These are phyloP conservation scores for Drechslerella dactyloides DNA, from an alignment of 2,329 filamentous ascomycete species.

Conservation along the genomic window DNA sequence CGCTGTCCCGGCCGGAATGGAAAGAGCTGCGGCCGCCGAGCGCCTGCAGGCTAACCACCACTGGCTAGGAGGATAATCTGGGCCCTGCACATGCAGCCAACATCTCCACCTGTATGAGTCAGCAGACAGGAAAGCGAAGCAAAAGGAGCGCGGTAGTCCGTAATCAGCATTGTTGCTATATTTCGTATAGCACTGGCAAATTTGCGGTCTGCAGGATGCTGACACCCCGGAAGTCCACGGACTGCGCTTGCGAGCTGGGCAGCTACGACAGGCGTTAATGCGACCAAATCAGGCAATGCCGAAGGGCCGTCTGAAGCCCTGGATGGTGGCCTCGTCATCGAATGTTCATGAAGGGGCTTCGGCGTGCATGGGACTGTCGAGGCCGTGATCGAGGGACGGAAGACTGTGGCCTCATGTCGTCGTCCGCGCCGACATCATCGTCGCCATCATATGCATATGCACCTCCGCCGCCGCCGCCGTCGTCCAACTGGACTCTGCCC, in stretches of 20 bases:
- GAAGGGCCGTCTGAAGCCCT: neutral
- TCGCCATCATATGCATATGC: neutral
- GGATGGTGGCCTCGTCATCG: constrained; percentile 16
- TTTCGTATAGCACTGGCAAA: neutral
- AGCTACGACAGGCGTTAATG: neutral
- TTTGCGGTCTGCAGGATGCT: neutral
- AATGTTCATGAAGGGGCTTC: neutral
- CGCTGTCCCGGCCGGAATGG: neutral
- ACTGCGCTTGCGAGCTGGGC: constrained; percentile 1
- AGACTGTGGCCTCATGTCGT: neutral
- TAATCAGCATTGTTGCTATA: neutral
- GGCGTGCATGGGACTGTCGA: constrained; percentile 1
- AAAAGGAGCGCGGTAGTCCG: neutral
- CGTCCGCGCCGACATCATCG: neutral
- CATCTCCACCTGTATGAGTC: constrained; percentile 28
- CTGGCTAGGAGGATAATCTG: neutral
- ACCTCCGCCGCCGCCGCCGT: too few species aligned
- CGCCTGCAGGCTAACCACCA: neutral
- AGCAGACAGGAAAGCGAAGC: constrained; percentile 29
- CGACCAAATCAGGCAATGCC: neutral
- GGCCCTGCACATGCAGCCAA: neutral
- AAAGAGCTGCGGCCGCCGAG: neutral
- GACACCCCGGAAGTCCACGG: constrained; percentile 6
- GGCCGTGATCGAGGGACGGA: neutral
- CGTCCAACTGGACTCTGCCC: too few species aligned